Conservation (phyloP, 257 asterid genomes). For the Solanum appendiculatum region DNA sequence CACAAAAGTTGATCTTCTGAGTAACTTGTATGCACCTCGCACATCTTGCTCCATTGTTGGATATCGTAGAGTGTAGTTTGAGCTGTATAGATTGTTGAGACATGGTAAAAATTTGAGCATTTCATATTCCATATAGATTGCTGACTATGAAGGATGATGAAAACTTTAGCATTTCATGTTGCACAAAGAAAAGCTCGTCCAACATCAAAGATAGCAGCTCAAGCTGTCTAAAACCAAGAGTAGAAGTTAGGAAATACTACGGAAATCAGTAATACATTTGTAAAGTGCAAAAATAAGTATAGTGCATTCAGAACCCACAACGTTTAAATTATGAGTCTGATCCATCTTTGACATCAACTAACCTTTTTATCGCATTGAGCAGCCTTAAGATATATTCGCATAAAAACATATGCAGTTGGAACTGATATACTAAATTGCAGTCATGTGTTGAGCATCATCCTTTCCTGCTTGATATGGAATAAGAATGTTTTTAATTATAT, state of each 20-base stretch:
- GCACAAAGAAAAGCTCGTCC: not conserved
- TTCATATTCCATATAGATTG: constrained; percentile 44
- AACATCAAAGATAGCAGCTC: not conserved
- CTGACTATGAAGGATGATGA: not conserved
- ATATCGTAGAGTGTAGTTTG: constrained; percentile 54
- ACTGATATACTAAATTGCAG: constrained; percentile 74
- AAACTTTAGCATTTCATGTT: not conserved
- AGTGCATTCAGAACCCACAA: not conserved
- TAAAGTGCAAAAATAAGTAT: not conserved
- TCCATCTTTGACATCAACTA: not conserved
- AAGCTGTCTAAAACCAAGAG: not conserved
- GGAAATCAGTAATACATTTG: not conserved
- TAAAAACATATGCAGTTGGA: constrained; percentile 83
- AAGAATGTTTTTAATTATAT: not conserved
- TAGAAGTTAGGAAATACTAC: not conserved
- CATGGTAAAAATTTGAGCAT: constrained; percentile 71
- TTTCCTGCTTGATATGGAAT: not conserved
- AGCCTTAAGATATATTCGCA: constrained; percentile 71
- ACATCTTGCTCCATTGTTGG: constrained; percentile 66
- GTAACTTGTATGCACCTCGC: constrained; percentile 68
- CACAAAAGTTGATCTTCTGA: constrained; percentile 56
- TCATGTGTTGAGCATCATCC: constrained; percentile 22
- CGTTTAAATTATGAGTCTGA: not conserved
- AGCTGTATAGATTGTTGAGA: constrained; percentile 58
- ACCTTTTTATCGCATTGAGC: constrained; percentile 82